Evolutionary conservation across 1,139 yeast species (phyloP).

Genomic region (Debaryomycetaceae sp.): DNA sequence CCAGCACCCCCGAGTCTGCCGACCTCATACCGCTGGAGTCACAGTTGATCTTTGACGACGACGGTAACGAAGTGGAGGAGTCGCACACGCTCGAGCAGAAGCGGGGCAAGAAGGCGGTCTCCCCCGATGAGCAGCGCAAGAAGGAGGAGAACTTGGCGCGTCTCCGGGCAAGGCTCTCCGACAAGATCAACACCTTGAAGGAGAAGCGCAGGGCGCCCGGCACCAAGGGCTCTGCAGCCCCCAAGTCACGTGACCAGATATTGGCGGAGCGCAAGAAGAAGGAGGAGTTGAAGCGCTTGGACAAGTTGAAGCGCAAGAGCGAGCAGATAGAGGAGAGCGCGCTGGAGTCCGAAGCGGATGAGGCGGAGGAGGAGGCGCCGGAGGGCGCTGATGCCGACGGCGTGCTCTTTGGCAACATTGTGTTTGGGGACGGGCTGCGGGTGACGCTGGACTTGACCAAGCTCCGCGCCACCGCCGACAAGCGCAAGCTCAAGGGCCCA

Average conservation of each 20-base stretch:
- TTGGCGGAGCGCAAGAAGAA: constrained; percentile 51
- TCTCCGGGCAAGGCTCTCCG: constrained; percentile 67
- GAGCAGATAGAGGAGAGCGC: constrained; percentile 34
- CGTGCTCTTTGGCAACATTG: constrained; percentile 77
- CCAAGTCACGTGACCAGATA: constrained; percentile 73
- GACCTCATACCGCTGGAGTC: constrained; percentile 31
- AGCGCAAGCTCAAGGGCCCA: constrained; percentile 70
- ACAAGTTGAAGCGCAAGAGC: constrained; percentile 32
- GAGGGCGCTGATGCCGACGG: constrained; percentile 22
- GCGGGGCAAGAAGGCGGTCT: constrained; percentile 25
- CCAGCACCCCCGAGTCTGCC: constrained; percentile 6
- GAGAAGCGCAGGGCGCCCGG: constrained; percentile 94
- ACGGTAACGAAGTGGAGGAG: constrained; percentile 58
- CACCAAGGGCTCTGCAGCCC: constrained; percentile 60
- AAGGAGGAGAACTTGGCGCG: constrained; percentile 56
- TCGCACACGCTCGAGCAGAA: constrained; percentile 14
- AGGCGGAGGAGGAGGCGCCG: constrained; percentile 21
- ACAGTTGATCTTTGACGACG: constrained; percentile 67
- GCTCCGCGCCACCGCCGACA: constrained; percentile 48
- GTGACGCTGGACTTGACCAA: constrained; percentile 72
- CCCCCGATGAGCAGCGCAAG: constrained; percentile 45
- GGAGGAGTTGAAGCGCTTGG: constrained; percentile 37
- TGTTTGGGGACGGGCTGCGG: constrained; percentile 76
- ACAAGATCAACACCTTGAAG: constrained; percentile 63
- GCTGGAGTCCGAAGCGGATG: constrained; percentile 35